Evolutionary conservation across 331 rosid species (phyloP).

Genomic region (Prunus yedoensis): DNA sequence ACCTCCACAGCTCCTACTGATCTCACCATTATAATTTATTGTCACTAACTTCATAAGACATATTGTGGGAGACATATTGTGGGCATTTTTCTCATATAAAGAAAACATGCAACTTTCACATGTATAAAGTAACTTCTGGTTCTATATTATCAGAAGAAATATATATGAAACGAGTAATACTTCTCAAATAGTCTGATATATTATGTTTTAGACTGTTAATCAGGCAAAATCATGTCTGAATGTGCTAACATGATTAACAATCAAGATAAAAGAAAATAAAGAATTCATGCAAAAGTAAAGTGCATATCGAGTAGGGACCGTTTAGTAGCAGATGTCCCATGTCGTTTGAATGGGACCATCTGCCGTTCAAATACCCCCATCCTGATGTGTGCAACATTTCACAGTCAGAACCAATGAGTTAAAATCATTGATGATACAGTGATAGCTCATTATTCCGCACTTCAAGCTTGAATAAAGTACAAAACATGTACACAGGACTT

Average conservation of each 20-base stretch:
- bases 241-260: neutral
- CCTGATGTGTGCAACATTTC: neutral
- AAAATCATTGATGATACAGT: neutral
- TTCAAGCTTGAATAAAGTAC: neutral
- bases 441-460: neutral
- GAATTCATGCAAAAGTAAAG: neutral
- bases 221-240: neutral
- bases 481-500: neutral
- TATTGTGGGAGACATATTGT: too few relatives aligned
- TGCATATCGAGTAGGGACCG: neutral
- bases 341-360: neutral
- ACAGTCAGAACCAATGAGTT: neutral
- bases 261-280: neutral
- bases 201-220: too few relatives aligned
- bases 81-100: too few relatives aligned
- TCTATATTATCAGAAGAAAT: too few relatives aligned
- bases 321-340: neutral
- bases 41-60: too few relatives aligned
- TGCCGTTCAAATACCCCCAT: neutral
- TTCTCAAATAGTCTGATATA: too few relatives aligned
- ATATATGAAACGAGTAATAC: too few relatives aligned
- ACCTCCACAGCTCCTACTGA: too few relatives aligned
- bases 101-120: too few relatives aligned
- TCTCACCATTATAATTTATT: too few relatives aligned
- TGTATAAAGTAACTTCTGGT: too few relatives aligned